These are phyloP conservation scores for Polygonum aviculare DNA, from an alignment of 148 eudicot species.

Conservation along the genomic window DNA sequence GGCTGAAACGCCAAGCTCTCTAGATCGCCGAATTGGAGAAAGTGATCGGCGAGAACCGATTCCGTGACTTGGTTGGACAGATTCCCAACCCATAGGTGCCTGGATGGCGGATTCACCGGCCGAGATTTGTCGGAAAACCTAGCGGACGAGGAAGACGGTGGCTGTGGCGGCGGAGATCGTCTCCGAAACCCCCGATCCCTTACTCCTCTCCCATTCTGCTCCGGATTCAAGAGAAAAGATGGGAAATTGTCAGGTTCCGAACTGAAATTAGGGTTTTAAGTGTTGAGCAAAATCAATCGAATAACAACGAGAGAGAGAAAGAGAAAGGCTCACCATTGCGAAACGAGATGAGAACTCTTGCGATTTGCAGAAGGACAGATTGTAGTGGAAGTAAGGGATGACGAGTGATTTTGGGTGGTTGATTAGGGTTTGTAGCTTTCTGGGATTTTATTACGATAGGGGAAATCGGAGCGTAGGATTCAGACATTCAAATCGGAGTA, in stretches of 20 bases:
- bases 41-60: conserved; percentile 28
- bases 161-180: conserved; percentile 26
- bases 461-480: background rate
- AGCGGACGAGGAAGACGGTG: conserved; percentile 8
- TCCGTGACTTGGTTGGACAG: conserved; percentile 34
- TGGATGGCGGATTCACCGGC: conserved; percentile 50
- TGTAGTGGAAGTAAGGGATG: background rate
- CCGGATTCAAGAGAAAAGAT: background rate
- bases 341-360: background rate
- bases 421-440: background rate
- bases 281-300: background rate
- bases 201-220: conserved; percentile 49
- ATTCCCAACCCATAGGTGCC: conserved; percentile 85
- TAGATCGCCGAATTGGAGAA: conserved; percentile 58
- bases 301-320: background rate
- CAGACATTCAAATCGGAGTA: background rate
- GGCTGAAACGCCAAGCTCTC: conserved; percentile 64
- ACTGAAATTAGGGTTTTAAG: background rate
- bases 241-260: background rate
- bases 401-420: background rate
- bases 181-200: conserved; percentile 42
- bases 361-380: background rate
- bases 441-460: background rate
- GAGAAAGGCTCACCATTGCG: background rate
- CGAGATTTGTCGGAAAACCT: conserved; percentile 29